Base-by-base conservation (phyloP, 2,329 filamentous ascomycete species). In the Fusarium musae region DNA sequence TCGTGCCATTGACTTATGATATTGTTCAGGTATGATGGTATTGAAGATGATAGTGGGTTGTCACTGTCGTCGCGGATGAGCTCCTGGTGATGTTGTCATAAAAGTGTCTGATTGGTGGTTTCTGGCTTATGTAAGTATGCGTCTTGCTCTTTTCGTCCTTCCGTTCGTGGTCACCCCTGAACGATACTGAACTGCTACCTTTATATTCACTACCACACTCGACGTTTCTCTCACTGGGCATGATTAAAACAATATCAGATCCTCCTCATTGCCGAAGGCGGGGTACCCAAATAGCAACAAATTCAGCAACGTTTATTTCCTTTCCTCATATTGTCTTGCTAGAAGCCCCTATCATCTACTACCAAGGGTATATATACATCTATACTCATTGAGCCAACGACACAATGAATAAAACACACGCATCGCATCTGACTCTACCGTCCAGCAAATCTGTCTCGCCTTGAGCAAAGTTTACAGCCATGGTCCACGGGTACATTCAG, bases 1-100 rank as follows among this genome's bases (percentile, higher is more conserved):
- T 59, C 59, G 66, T 54, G 69, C 66, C 76, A 77, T 79, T 77
- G 77, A 56, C 69, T 74, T 63, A 36, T 66, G 68, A 59, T 52
- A 63, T 60, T 43, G 66, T 56, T 62, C 69, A 43, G 60, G 66
- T 56, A 67, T 56, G 56, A 70, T 57, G 59, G 59, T 69, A 53
- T 69, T 40, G 49, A 69, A 71, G 58, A 39, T 56, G 63, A 58
- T 54, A 56, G 69, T 66, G 50, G 56, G 60, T 70, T 65, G 58
- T 73, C 47, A 49, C 54, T 58, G 32, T 75, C 40, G 60, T 74
- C 63, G 59, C 53, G 43, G 68, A 61, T 65, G 57, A 75, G 69
- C 68, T 77, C 69, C 56, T 64, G 34, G 53, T 36, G 66, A 66
- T 72, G 71, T 56, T 74, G 58, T 72, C 70, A 72, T 68, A 49